Conservation (phyloP, 2,329 filamentous ascomycete species). For the Didymella lethalis region DNA sequence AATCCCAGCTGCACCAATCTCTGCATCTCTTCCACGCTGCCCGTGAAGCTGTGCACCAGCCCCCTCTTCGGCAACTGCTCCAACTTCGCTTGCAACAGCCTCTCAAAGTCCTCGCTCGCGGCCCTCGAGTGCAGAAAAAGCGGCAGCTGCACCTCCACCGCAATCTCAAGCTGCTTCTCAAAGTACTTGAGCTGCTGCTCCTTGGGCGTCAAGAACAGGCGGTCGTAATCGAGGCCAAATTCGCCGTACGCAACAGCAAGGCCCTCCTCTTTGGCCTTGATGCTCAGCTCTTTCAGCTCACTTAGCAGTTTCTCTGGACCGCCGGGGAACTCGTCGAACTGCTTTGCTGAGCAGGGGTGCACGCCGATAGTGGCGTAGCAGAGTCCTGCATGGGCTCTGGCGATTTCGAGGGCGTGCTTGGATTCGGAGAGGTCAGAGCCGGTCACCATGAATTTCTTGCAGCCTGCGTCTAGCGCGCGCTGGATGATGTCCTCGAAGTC, state of each 20-base stretch:
- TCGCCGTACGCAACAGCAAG: slow-evolving; percentile 87
- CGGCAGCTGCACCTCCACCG: slow-evolving; percentile 78
- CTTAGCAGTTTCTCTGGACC: slow-evolving; percentile 64
- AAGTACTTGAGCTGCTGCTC: slow-evolving; percentile 86
- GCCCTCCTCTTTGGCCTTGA: slow-evolving; percentile 63
- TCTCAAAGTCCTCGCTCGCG: slow-evolving; percentile 68
- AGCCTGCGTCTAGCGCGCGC: slow-evolving; percentile 79
- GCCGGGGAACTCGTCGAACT: slow-evolving; percentile 72
- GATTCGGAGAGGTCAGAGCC: slow-evolving; percentile 87
- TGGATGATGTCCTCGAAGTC: slow-evolving; percentile 80
- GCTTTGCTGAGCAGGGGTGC: slow-evolving; percentile 85
- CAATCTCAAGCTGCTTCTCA: slow-evolving; percentile 79
- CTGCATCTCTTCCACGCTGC: slow-evolving; percentile 83
- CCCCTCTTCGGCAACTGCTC: slow-evolving; percentile 75
- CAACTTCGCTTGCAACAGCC: slow-evolving; percentile 69
- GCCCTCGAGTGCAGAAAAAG: slow-evolving; percentile 93
- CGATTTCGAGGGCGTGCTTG: slow-evolving; percentile 74
- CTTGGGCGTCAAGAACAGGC: slow-evolving; percentile 81
- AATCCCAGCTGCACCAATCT: slow-evolving; percentile 81
- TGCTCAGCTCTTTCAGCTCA: slow-evolving; percentile 70
- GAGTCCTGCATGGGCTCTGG: slow-evolving; percentile 75
- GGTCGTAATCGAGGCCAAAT: slow-evolving; percentile 95
- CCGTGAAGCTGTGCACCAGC: slow-evolving; percentile 95
- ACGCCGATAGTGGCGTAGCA: slow-evolving; percentile 94
- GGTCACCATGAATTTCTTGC: slow-evolving; percentile 89